Conservation (phyloP, 345 rosid genomes). For the Hirschfeldia incana region DNA sequence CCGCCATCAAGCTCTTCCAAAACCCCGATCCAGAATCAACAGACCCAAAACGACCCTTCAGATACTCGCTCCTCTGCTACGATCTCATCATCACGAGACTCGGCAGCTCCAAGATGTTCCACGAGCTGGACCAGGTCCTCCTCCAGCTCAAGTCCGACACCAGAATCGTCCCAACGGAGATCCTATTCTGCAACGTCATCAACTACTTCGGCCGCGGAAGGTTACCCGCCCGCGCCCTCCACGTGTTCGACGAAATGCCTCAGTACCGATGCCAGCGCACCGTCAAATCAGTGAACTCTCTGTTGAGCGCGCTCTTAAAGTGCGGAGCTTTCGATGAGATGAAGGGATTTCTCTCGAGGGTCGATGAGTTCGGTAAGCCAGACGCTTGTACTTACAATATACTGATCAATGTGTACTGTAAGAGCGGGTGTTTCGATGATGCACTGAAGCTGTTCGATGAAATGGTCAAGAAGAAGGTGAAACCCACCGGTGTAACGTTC, state of each 20-base stretch:
- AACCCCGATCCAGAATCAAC: slow-evolving; percentile 45
- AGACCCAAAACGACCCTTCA: slow-evolving; percentile 38
- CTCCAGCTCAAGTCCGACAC: slow-evolving; percentile 56
- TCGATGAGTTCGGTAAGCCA: slow-evolving; percentile 47
- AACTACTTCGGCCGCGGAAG: slow-evolving; percentile 57
- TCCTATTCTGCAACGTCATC: slow-evolving; percentile 66
- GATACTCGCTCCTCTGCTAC: slow-evolving; percentile 62
- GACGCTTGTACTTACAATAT: slow-evolving; percentile 79
- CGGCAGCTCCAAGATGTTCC: slow-evolving; percentile 73
- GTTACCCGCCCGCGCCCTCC: slow-evolving; percentile 49
- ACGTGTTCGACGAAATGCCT: slow-evolving; percentile 68
- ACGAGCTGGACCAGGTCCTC: slow-evolving; percentile 63
- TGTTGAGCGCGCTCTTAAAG: slow-evolving; percentile 49
- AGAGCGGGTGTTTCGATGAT: slow-evolving; percentile 45
- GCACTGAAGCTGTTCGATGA: slow-evolving; percentile 62
- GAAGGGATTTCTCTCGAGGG: slow-evolving; percentile 39
- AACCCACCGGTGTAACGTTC: slow-evolving; percentile 57
- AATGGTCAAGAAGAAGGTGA: slow-evolving; percentile 57
- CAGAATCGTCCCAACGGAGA: slow-evolving; percentile 51
- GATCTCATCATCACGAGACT: slow-evolving; percentile 82
- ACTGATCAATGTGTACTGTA: slow-evolving; percentile 48
- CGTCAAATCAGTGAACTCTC: slow-evolving; percentile 60
- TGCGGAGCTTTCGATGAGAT: slow-evolving; percentile 50
- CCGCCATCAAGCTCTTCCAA: slow-evolving; percentile 59
- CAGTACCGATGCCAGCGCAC: slow-evolving; percentile 55